Base-by-base conservation (phyloP, 805 yeast species). In the Candida sithepensis region DNA sequence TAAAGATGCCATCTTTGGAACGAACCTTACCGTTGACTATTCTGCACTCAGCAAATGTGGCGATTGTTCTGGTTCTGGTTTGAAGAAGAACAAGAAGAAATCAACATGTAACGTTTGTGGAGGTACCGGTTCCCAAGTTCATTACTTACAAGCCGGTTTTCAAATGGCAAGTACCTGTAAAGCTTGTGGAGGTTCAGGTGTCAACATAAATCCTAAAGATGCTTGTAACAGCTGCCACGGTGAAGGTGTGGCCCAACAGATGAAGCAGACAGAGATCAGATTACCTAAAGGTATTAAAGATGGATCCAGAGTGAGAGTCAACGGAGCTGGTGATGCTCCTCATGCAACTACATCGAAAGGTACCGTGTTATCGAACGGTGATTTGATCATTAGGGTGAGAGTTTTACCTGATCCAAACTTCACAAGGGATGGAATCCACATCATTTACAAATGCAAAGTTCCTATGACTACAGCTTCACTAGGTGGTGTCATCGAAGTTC, bases 401-500 rank as follows among this genome's bases (percentile, higher is more conserved):
- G 94, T 94, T 24, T 73, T 77, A 55, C 83, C 83, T 26, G 97
- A 94, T 65, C 75, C 83, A 33, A 68, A 72, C 26, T 94, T 91
- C 67, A 69, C 73, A 24, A 77, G 96, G 43, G 73, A 72, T 30
- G 84, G 85, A 32, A 77, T 79, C 54, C 84, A 88, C 58, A 75
- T 94, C 49, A 65, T 85, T 48, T 78, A 81, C 59, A 73, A 75
- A 23, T 80, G 83, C 41, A 80, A 81, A 39, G 82, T 94, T 44
- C 86, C 94, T 42, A 86, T 89, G 82, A 94, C 99, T 1, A 94
- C 99, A 0, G 99, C 99, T 1, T 90, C 97, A 0, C 73, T 94
- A 40, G 99, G 99, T 51, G 99, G 99, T 34, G 82, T 80, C 40
- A 77, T 94, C 20, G 81, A 85, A 42, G 79, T 94, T n/a, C 98